Base-by-base conservation (phyloP, 352 stramenopile species). In the Pythium inflatum region DNA sequence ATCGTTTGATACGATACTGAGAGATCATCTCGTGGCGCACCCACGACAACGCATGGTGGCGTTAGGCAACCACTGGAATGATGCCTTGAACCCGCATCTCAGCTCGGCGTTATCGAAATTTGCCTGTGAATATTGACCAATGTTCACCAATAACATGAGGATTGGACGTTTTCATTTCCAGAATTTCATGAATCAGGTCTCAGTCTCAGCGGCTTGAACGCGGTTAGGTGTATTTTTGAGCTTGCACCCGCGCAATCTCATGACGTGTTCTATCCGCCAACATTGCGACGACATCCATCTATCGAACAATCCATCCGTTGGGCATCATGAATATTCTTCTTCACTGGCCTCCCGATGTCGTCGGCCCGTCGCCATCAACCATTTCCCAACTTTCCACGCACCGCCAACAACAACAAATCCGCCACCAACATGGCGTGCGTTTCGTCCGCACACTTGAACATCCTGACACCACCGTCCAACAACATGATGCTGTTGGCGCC, bases 381-480 rank as follows among this genome's bases (percentile, higher is more conserved):
- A 61, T 48, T 61, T 46, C 22, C 41, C 58, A 56, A 40, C 25
- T 48, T 40, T 30, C 54, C 27, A 34, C 38, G 16, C 40, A 18
- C 13, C 40, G 5, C 8, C 25, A 27, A 34, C 27, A 43, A 43
- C 55, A 28, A n/a, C 27, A n/a, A n/a, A 31, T 50, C 49, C 34
- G 50, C 41, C 51, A 55, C 31, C 53, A 38, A 18, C 36, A 73
- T 73, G 58, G 43, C 66, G 6, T 68, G 57, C 34, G 34, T 66
- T n/a, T 67, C 55, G 9, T 36, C 54, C 3, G 43, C 48, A 18
- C 55, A n/a, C 22, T 46, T 49, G 46, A n/a, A 41, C 18, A 38
- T 60, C 28, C 13, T 54, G 20, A 27, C 30, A 16, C 40, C 58
- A 16, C 33, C 66, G 24, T 31, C 57, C 43, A 51, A 3, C 43